Conservation (phyloP, 225 moss, liverwort and hornwort genomes). For the Ulota crispa region DNA sequence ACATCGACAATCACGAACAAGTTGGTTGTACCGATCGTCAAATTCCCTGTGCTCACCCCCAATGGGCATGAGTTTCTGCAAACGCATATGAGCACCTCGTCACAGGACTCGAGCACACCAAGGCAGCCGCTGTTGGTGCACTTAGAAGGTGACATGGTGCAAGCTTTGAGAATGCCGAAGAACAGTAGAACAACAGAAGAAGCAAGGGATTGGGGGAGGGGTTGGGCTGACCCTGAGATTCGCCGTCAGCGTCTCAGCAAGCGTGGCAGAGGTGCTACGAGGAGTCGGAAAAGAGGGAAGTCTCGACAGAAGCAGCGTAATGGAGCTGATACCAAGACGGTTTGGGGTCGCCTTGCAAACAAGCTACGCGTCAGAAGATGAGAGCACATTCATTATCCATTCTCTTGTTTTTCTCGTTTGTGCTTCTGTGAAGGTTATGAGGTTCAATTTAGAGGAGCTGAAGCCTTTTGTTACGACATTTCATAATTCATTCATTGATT, state of each 20-base stretch:
- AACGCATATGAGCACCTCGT: slow-evolving; percentile 28
- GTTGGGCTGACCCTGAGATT: slow-evolving; percentile 68
- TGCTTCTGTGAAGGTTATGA: not conserved
- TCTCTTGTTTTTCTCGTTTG: not conserved
- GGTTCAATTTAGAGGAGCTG: not conserved
- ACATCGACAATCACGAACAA: slow-evolving; percentile 43
- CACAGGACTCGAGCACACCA: slow-evolving; percentile 12
- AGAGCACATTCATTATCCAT: not conserved
- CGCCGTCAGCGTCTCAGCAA: slow-evolving; percentile 50
- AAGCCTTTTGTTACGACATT: not conserved
- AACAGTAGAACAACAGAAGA: slow-evolving; percentile 26
- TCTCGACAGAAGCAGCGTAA: slow-evolving; percentile 36
- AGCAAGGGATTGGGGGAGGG: slow-evolving; percentile 54
- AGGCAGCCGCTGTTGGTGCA: slow-evolving; percentile 34
- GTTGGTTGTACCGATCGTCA: slow-evolving; percentile 56
- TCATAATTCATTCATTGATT: not conserved
- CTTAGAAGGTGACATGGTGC: slow-evolving; percentile 69
- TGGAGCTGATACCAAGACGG: slow-evolving; percentile 37
- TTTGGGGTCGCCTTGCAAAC: slow-evolving; percentile 59
- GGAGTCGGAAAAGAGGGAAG: slow-evolving; percentile 37
- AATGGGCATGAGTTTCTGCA: slow-evolving; percentile 49
- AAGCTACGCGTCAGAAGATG: slow-evolving; percentile 52
- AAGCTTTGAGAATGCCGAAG: slow-evolving; percentile 50
- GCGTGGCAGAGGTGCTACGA: slow-evolving; percentile 31
- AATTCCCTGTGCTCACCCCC: slow-evolving; percentile 44